Percentiles rank a stretch among this genome's conserved stretches.
Evolutionary conservation across 768 basidiomycete species (phyloP).

Genomic region (Chalciporus piperatus): DNA sequence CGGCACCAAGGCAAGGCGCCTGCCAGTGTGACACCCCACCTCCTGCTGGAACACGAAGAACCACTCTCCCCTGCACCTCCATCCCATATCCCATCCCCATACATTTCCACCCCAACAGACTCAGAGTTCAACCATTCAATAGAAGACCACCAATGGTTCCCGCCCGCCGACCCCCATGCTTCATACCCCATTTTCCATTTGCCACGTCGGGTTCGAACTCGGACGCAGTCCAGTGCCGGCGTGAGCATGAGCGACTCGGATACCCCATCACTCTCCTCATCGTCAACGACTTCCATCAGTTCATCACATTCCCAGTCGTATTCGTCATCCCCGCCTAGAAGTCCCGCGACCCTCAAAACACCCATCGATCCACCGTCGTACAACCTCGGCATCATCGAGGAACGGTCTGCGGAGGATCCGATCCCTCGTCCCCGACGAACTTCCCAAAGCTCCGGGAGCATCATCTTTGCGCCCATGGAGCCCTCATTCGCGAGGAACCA

Average conservation of each 20-base stretch:
- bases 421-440: conserved; percentile 1
- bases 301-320: conserved; percentile 33
- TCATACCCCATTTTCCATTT: conserved; percentile 30
- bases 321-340: conserved; percentile 32
- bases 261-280: conserved; percentile 49
- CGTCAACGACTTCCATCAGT: conserved; percentile 36
- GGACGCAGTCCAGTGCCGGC: conserved; percentile 26
- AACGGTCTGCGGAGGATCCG: conserved; percentile 26
- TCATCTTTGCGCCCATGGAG: conserved; percentile 21
- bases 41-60: conserved; percentile 32
- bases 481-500: conserved; percentile 21
- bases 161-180: conserved; percentile 16
- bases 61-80: conserved; percentile 27
- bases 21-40: conserved; percentile 15
- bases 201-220: conserved; percentile 31
- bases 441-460: conserved; percentile 23
- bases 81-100: conserved; percentile 12
- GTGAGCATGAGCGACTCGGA: conserved; percentile 40
- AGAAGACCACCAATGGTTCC: conserved; percentile 28
- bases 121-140: conserved; percentile 33
- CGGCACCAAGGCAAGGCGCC: conserved; percentile 8
- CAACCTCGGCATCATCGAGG: conserved; percentile 40
- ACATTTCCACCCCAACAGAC: conserved; percentile 28
- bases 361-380: conserved; percentile 28
- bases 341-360: conserved; percentile 31